Evolutionary conservation across 2,329 filamentous ascomycete genomes (phyloP).

Genomic region (Cryoendolithus antarcticus): DNA sequence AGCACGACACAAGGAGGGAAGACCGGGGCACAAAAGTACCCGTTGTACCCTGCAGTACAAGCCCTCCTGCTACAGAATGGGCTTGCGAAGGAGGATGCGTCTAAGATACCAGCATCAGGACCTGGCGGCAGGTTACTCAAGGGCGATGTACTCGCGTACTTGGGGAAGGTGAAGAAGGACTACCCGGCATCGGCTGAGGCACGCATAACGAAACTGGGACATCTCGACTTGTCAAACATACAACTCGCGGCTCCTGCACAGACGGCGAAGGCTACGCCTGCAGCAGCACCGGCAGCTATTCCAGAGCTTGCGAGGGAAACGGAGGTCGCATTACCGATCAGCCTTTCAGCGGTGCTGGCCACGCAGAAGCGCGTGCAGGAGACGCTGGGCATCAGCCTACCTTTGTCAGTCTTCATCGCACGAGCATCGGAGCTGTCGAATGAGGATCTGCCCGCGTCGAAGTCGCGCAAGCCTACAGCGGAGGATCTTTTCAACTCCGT

Average conservation of each 20-base stretch:
- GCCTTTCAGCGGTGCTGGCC: slow-evolving; percentile 64
- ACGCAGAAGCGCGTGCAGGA: slow-evolving; percentile 70
- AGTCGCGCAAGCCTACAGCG: slow-evolving; percentile 52
- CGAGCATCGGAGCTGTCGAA: slow-evolving; percentile 81
- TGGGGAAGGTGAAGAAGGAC: slow-evolving; percentile 62
- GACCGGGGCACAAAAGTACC: slow-evolving; percentile 54
- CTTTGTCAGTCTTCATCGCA: slow-evolving; percentile 74
- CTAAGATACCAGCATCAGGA: slow-evolving; percentile 76
- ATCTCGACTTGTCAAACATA: slow-evolving; percentile 92
- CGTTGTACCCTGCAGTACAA: slow-evolving; percentile 70
- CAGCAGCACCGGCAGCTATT: slow-evolving; percentile 24
- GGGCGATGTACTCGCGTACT: slow-evolving; percentile 83
- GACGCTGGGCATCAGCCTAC: slow-evolving; percentile 66
- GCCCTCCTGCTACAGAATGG: slow-evolving; percentile 70
- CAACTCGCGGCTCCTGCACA: slow-evolving; percentile 47
- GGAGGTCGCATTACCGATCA: slow-evolving; percentile 61
- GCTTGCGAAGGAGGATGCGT: slow-evolving; percentile 60
- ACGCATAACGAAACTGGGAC: slow-evolving; percentile 60
- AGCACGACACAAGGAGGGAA: slow-evolving; percentile 26
- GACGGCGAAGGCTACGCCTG: slow-evolving; percentile 27
- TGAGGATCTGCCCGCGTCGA: slow-evolving; percentile 62
- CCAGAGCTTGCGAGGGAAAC: slow-evolving; percentile 36
- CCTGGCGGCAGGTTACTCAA: slow-evolving; percentile 83
- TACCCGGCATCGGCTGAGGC: slow-evolving; percentile 60
- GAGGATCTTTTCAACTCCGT: slow-evolving; percentile 85